Base-by-base conservation (phyloP, 2,329 filamentous ascomycete genomes). In the Penicillium decumbens region DNA sequence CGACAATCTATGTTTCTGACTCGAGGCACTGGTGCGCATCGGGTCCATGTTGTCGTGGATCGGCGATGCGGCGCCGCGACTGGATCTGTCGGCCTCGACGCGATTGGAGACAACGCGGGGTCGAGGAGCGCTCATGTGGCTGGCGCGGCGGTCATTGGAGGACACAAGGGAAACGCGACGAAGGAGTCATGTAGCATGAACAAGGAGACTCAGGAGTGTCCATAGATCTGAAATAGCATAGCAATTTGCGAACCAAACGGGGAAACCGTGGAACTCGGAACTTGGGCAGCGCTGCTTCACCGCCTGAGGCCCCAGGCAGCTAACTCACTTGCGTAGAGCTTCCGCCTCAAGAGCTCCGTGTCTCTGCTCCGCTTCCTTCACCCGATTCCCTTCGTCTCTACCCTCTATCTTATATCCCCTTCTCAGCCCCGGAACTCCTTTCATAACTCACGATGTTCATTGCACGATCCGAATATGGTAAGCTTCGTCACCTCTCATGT, bases 401-500 rank as follows among this genome's bases (percentile, higher is more conserved):
- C 37, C 42, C 32, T 39, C 35, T 45, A 20, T 37, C 41, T 30
- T 39, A 32, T 45, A 20, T 41, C 6, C 40, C 25, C n/a, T 28
- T 39, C 20, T 15, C 49, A 35, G 25, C 29, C 15, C 32, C 39
- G 39, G 49, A 7, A n/a, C 4, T 15, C 38, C 29, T 39, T 28
- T 45, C 62, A 73, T 74, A 59, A 69, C 73, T 75, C 77, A 89
- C 78, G 66, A 95, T 95, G 93, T 98, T 98, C 83, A 97, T 98
- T 83, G 91, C 93, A 82, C 89, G 93, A 79, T 97, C 92, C 72
- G 93, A 98, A 92, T 98, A 98, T 80, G 93, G 92, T 93, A 81
- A 79, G 86, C 72, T 68, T 47, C 59, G 49, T 56, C 56, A 54
- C 47, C 56, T 55, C 58, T 55, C 47, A 58, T 35, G 54, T 58